Evolutionary conservation across 164 flowering plant species (phyloP), one percentile per base, ranked within the genome.

Genomic region (Echeveria elegans): DNA sequence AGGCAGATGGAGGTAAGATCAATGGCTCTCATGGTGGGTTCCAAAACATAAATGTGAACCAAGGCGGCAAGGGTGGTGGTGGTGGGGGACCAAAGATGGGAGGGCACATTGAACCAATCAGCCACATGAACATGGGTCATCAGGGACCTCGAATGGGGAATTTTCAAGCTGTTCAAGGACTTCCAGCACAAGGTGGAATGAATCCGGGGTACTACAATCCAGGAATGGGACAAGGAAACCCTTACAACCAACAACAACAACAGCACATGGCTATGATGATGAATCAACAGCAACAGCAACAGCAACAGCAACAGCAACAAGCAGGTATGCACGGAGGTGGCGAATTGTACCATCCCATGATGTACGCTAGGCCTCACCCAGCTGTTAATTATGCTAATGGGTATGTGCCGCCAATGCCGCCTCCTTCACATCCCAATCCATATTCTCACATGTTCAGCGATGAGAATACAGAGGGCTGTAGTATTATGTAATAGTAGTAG

Each of bases 221-320:
- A 75, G 83, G 79, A 10, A 64, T 64, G 66, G 66, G 66, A 23
- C 38, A 70, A 28, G 74, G 68, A 8, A 79, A 79, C 62, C 85
- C 77, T 2, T 77, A 77, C 60, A 74, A 65, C 30, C 53, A 47
- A 18, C 53, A 47, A 19, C 81, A 77, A 18, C 85, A 78, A 38
- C 85, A 82, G 50, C 77, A 83, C 75, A 79, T 79, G 89, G 81
- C 75, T 0, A 79, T 79, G 80, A 77, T 82, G 87, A 82, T 82
- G 87, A 82, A 85, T 38, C 56, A 50, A 9, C 56, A 26, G 19
- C 53, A 34, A 41, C 61, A 56, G 32, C 61, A 36, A 9, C 47
- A 10, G n/a, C n/a, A n/a, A n/a, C n/a, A n/a, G n/a, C 59, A 53
- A 14, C 61, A 56, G 32, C 61, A 36, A 9, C 47, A 10, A 63